phyloP scores from a whole-genome alignment of 805 yeast species.

The Lachancea sp. region DNA sequence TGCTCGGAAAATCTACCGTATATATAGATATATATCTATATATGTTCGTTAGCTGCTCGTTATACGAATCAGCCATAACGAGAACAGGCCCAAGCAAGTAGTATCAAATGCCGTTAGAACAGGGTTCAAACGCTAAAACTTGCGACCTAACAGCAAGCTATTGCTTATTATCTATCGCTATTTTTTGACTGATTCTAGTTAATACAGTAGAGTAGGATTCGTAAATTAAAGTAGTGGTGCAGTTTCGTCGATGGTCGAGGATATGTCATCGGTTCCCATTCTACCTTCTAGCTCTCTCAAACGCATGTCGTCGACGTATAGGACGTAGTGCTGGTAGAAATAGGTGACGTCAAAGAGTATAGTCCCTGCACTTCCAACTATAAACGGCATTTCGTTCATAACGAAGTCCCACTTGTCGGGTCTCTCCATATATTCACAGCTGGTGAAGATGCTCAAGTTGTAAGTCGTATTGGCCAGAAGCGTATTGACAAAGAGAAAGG shows the following conservation, averaged over 20 bases:
- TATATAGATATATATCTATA: too few species aligned
- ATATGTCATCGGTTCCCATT: background rate
- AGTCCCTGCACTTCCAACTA: slow-evolving; percentile 83
- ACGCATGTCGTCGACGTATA: slow-evolving; percentile 29
- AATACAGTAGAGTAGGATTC: too few species aligned
- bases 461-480: slow-evolving; percentile 72
- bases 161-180: too few species aligned
- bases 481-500: slow-evolving; percentile 72
- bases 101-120: too few species aligned
- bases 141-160: too few species aligned
- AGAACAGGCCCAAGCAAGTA: too few species aligned
- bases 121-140: too few species aligned
- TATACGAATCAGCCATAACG: too few species aligned
- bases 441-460: slow-evolving; percentile 63
- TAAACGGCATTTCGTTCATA: slow-evolving; percentile 67
- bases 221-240: slow-evolving; percentile 9
- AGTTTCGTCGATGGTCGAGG: slow-evolving; percentile 7
- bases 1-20: too few species aligned
- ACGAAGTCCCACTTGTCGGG: slow-evolving; percentile 44
- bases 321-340: slow-evolving; percentile 49
- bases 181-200: too few species aligned
- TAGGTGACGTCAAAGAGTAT: slow-evolving; percentile 66
- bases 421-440: slow-evolving; percentile 46
- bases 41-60: too few species aligned
- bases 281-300: slow-evolving; percentile 23